Evolutionary conservation across 768 basidiomycete genomes (phyloP), one percentile per base, ranked within the genome.

Genomic region (Dacryopinax primogenitus): DNA sequence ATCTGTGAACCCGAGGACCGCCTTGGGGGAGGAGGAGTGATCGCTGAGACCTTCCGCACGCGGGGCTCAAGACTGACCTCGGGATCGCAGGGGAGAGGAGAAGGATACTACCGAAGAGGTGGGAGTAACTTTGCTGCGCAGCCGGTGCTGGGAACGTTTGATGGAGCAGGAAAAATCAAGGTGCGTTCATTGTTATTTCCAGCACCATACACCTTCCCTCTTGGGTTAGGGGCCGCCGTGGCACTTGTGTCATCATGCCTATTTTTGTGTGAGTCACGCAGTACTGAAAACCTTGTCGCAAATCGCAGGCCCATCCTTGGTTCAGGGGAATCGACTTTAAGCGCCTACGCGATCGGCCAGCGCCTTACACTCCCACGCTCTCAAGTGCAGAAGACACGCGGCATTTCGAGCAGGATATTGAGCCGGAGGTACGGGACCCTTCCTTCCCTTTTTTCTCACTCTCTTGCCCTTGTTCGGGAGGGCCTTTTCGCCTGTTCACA

Each of bases 1-100:
- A 84, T 97, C 33, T 97, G 95, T 74, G 95, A 99, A 76, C 87
- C 92, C 6, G 93, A 97, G 77, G 92, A 96, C 74, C 86, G 95
- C 63, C 80, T 99, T 61, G 92, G 90, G 37, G 88, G 80, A 89
- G 76, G 81, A 90, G 71, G 75, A 85, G 62, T 84, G 87, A 70
- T 83, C 85, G 62, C 80, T 89, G 74, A 9, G 11, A 6, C 26
- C 3, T 30, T 13, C 11, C 13, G 51, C 26, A 32, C n/a, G n/a
- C n/a, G n/a, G n/a, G n/a, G n/a, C n/a, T n/a, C n/a, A n/a, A n/a
- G n/a, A n/a, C n/a, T n/a, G n/a, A n/a, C n/a, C n/a, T n/a, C n/a
- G n/a, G n/a, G n/a, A n/a, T n/a, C n/a, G n/a, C n/a, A n/a, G n/a
- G n/a, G n/a, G n/a, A n/a, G n/a, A n/a, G n/a, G n/a, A n/a, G 51